Base-by-base conservation (phyloP, 768 basidiomycete species). In the Agaricus sinodeliciosus region DNA sequence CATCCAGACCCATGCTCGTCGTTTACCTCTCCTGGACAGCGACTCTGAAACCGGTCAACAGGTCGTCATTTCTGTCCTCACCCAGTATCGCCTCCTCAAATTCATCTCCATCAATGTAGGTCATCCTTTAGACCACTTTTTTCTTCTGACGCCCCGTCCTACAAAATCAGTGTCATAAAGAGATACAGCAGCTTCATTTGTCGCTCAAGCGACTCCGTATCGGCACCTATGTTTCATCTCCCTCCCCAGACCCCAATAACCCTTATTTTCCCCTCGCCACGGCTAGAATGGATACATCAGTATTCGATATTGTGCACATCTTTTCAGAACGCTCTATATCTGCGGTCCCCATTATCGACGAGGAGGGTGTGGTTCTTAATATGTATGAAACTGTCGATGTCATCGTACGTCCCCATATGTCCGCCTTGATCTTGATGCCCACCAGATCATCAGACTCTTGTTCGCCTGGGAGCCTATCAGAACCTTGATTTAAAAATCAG, bases 331-430 rank as follows among this genome's bases (percentile, higher is more conserved):
- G 87, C 40, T 87, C 94, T 25, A 96, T 99, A 59, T 94, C 91
- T 8, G 95, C 95, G 4, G 95, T 99, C 4, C 96, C 96, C 7
- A 97, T 99, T 64, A 78, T 98, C 27, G 91, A 99, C 61, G 82
- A 88, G 54, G 80, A 92, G 7, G 95, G 95, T 8, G 79, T 94
- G 49, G 96, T 99, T 39, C 79, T 98, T 58, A 94, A 99, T 65
- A 70, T 99, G 44, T 99, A 97, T 65, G 96, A 99, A 70, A 97
- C 96, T 4, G 96, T 99, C 19, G 96, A 99, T 73, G 95, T 99
- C 46, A 95, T 98, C 56, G 94, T 96, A 68, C 62, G 86, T 76
- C 67, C 48, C 49, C 55, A 55, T 40, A 22, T 27, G 28, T 13
- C 19, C 36, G n/a, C 43, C 26, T 46, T 45, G 11, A 28, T 7